Base-by-base conservation (phyloP, 148 eudicot species). In the Silene uniflora region DNA sequence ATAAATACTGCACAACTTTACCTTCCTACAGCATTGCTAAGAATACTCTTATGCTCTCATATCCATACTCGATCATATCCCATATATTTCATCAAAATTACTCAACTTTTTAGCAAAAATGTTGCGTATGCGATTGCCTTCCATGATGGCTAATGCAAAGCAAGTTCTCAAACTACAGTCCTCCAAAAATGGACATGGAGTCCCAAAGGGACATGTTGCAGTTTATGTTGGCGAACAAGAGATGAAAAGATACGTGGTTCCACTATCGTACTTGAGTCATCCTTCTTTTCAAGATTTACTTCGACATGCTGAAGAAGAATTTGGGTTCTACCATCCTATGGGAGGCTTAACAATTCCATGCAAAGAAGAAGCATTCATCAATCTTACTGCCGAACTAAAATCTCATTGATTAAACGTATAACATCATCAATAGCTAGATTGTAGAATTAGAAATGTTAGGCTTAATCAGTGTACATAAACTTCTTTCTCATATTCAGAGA, bases 281-380 rank as follows among this genome's bases (percentile, higher is more conserved):
- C 89, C 93, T 24, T 78, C 86, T 3, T 87, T 89, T 59, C 87
- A 80, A 73, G 77, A 78, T n/a, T 73, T 89, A 63, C 80, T 89
- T 10, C 58, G 29, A 56, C 81, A 75, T 6, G 85, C 82, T 8
- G 93, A 87, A 71, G 87, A 89, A 76, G 93, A 89, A 66, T 89
- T 82, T 42, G 89, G 90, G 21, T 89, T 82, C 49, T 22, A 63
- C 66, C 87, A 87, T 75, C 85, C 93, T 2, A 78, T 77, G 74
- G 93, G 90, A 6, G 86, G 92, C 19, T 83, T 87, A 55, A 87
- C 89, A 18, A 87, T 87, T 71, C 90, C 93, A 3, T 87, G 89
- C 76, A 71, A 75, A 12, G 89, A 84, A 66, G 87, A 89, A 47
- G 67, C 72, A 32, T 85, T 87, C 84, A 71, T 77, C 65, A 78